Evolutionary conservation across 2,329 filamentous ascomycete species (phyloP).

Genomic region (Fusarium sp.): DNA sequence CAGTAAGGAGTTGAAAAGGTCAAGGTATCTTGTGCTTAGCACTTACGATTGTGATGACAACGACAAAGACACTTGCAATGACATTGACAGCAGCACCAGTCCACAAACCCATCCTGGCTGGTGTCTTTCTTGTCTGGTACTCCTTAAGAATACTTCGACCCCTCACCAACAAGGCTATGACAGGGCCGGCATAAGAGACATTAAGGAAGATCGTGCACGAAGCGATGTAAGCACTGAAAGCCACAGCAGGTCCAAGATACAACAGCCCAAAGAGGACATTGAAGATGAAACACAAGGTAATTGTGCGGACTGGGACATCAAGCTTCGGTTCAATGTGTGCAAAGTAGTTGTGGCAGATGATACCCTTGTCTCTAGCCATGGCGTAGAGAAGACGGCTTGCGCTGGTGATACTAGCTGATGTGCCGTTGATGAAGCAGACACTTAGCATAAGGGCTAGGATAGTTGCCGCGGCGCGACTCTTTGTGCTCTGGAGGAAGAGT

Average conservation of each 20-base stretch:
- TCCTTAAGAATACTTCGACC: not conserved
- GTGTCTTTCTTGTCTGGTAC: conserved; percentile 8
- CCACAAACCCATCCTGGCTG: not conserved
- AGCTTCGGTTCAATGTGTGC: conserved; percentile 17
- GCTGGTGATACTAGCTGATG: conserved; percentile 50
- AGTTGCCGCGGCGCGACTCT: conserved; percentile 50
- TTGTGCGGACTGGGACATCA: conserved; percentile 19
- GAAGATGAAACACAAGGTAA: conserved; percentile 21
- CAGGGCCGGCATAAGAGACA: conserved; percentile 21
- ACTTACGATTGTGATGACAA: conserved; percentile 6
- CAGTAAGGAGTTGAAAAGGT: rapidly evolving
- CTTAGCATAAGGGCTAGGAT: conserved; percentile 50
- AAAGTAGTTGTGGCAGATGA: conserved; percentile 20
- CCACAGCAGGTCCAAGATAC: conserved; percentile 26
- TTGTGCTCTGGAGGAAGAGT: conserved; percentile 54
- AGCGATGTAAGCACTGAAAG: conserved; percentile 31
- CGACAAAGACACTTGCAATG: not conserved
- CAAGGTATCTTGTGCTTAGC: not conserved
- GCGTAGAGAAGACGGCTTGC: conserved; percentile 54
- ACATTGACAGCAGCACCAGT: not conserved
- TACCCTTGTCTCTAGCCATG: conserved; percentile 35
- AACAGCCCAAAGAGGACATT: conserved; percentile 29
- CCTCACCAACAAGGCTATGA: conserved; percentile 18
- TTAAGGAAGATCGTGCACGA: conserved; percentile 35
- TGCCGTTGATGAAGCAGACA: conserved; percentile 57